Conservation (phyloP, 225 moss, liverwort and hornwort genomes). For the Neckera pumila region DNA sequence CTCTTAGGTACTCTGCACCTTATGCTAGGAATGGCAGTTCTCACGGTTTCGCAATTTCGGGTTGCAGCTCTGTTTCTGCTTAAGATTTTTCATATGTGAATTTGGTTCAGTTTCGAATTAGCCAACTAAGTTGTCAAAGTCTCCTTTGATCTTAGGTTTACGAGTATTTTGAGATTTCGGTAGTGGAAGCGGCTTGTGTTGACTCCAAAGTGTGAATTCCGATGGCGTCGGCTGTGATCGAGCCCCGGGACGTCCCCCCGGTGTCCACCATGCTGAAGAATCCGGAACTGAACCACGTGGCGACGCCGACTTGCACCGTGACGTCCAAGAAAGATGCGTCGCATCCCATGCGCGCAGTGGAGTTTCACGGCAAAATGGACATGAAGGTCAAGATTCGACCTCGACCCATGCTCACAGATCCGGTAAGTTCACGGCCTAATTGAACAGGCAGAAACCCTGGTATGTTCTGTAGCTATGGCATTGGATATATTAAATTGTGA, state of each 20-base stretch:
- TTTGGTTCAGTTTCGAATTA: neutral
- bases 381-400: conserved; percentile 57
- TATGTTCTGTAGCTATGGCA: neutral
- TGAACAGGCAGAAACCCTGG: neutral
- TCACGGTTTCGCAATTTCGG: neutral
- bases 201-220: neutral
- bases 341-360: conserved; percentile 70
- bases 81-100: neutral
- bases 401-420: conserved; percentile 59
- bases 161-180: neutral
- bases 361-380: conserved; percentile 68
- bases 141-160: neutral
- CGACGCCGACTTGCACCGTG: conserved; percentile 36
- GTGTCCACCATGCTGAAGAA: conserved; percentile 21
- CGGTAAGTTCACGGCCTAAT: conserved; percentile 2
- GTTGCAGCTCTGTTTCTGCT: neutral
- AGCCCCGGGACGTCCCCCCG: conserved; percentile 22
- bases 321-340: conserved; percentile 51
- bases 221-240: neutral
- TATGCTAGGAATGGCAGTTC: neutral
- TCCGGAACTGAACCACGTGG: neutral
- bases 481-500: neutral
- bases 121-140: neutral
- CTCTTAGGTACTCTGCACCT: neutral
- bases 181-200: neutral